Conservation (phyloP, 164 flowering plant genomes). For the Cinnamomum chago region DNA sequence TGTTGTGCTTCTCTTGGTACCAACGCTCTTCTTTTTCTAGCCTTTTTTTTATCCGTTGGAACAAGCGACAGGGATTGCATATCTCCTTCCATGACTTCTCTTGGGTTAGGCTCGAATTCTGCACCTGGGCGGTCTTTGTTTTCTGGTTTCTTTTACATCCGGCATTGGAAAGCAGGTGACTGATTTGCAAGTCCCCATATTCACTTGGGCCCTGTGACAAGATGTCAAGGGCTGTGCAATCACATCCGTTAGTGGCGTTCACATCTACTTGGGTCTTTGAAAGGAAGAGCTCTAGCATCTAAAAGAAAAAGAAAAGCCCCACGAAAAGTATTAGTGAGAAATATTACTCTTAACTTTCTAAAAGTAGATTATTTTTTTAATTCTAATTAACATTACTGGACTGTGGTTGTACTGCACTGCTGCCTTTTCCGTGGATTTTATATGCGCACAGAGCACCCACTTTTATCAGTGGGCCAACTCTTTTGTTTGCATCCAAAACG, state of each 20-base stretch:
- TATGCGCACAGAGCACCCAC: too few species aligned
- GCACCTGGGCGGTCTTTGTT: background rate
- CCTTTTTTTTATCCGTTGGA: background rate
- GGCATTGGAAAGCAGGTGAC: background rate
- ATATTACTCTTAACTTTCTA: too few species aligned
- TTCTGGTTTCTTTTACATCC: background rate
- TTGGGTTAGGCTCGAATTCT: background rate
- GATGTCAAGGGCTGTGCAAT: constrained; percentile 1
- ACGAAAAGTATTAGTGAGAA: too few species aligned
- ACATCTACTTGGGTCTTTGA: background rate
- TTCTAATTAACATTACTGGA: too few species aligned
- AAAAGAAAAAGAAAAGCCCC: background rate
- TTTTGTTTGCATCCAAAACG: too few species aligned
- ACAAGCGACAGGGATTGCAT: too few species aligned
- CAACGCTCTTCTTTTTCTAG: background rate
- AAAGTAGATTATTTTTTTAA: too few species aligned
- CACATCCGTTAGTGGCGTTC: background rate
- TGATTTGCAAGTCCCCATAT: background rate
- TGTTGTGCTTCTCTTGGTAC: background rate
- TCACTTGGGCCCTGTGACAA: background rate
- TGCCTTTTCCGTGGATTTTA: too few species aligned
- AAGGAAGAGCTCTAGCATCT: constrained; percentile 1
- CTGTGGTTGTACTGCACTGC: too few species aligned
- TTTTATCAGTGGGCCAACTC: too few species aligned
- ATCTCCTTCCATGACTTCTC: background rate